Conservation (phyloP, 1,139 yeast species). For the Debaryomyces nepalensis region DNA sequence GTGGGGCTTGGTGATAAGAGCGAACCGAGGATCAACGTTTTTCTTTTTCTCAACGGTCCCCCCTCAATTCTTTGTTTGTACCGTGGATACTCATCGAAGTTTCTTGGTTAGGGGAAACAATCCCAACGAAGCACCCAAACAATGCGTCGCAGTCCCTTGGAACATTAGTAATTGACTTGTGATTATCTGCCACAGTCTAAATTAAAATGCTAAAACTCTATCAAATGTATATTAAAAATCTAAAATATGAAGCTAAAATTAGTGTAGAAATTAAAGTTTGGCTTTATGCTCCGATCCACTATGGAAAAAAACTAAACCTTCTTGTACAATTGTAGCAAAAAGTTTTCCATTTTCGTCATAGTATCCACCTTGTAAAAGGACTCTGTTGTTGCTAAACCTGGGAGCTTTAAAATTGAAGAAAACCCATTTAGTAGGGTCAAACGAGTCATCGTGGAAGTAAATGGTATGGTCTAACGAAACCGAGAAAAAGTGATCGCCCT, state of each 20-base stretch:
- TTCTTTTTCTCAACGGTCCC: conserved; percentile 3
- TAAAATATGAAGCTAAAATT: neutral
- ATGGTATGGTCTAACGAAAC: conserved; percentile 50
- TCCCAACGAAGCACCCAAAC: too few relatives aligned
- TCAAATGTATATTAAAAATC: conserved; percentile 1
- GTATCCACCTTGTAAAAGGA: conserved; percentile 39
- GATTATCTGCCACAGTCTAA: too few relatives aligned
- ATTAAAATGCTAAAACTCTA: too few relatives aligned
- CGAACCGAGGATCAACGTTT: conserved; percentile 3
- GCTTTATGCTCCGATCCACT: conserved; percentile 34
- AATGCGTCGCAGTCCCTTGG: too few relatives aligned
- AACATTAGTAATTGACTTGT: too few relatives aligned
- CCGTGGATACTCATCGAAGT: conserved; percentile 1
- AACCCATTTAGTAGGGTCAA: conserved; percentile 47
- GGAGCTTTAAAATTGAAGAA: conserved; percentile 41
- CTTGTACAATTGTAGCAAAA: conserved; percentile 49
- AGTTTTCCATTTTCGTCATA: conserved; percentile 40
- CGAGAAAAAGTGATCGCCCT: conserved; percentile 34
- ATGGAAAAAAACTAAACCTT: conserved; percentile 44
- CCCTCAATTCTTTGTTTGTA: neutral
- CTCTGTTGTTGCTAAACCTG: conserved; percentile 45
- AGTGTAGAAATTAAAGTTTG: conserved; percentile 28
- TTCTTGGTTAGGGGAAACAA: too few relatives aligned
- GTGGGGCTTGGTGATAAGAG: neutral
- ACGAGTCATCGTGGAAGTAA: conserved; percentile 47